Base-by-base conservation (phyloP, 2,329 filamentous ascomycete species). In the Thelonectria blattea region DNA sequence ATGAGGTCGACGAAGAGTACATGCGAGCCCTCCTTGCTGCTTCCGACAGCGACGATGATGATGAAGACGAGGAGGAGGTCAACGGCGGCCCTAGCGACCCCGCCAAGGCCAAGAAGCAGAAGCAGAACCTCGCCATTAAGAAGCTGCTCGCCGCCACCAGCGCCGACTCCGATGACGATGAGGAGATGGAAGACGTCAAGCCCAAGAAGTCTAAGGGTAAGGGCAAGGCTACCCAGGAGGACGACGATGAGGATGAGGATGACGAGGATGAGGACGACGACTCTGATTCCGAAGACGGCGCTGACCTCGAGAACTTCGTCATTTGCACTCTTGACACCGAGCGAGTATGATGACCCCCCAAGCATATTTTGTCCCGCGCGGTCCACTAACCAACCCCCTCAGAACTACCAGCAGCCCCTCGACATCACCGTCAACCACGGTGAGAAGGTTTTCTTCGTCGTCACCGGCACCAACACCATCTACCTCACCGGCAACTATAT, bases 401-500 rank as follows among this genome's bases (percentile, higher is more conserved):
- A 98, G 95, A 87, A 91, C 82, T 97, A 90, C 85, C 95, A 99
- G 81, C 96, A 99, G 80, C 81, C 95, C 49, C 87, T 99, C 61
- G 92, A 99, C 79, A 92, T 99, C 78, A 95, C 91, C 65, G 88
- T 99, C 75, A 88, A 87, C 71, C 91, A 97, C 76, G 87, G 91
- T 69, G 95, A 99, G 84, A 87, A 87, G 70, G 89, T 97, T 67
- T 97, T 91, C 85, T 98, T 99, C 83, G 87, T 91, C 74, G 93
- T 96, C 67, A 88, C 86, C 63, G 95, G 95, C 71, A 95, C 91
- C 64, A 93, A 97, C 84, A 88, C 91, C 65, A 84, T 99, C 73
- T 95, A 90, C 81, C 86, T 99, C 62, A 98, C 94, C 64, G 95
- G 95, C 71, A 99, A 99, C 87, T 98, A 97, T 79, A 86, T 99